phyloP scores from a whole-genome alignment of 2,329 filamentous ascomycete genomes.

The Aspergillus sp. region DNA sequence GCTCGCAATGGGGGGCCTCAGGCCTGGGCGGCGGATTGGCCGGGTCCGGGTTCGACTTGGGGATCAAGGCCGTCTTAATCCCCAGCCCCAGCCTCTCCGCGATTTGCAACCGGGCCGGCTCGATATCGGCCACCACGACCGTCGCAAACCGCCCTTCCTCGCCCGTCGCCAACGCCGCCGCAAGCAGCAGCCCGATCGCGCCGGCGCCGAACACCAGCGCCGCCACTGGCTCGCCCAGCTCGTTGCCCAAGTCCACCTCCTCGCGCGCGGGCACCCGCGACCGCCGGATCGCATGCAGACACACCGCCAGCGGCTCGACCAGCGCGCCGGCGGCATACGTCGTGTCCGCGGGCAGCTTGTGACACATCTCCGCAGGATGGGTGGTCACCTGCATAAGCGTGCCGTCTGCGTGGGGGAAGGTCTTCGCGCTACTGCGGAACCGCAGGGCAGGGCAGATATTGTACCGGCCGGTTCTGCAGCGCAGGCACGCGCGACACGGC shows the following conservation, averaged over 20 bases:
- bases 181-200: constrained; percentile 51
- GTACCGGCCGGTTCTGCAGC: constrained; percentile 49
- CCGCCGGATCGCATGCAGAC: constrained; percentile 49
- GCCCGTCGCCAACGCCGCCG: constrained; percentile 47
- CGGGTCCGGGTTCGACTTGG: constrained; percentile 18
- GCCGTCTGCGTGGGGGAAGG: constrained; percentile 54
- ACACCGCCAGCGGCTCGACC: constrained; percentile 52
- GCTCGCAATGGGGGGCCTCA: constrained; percentile 23
- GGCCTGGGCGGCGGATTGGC: constrained; percentile 20
- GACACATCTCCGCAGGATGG: constrained; percentile 52
- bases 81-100: constrained; percentile 34
- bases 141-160: constrained; percentile 38
- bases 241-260: constrained; percentile 30
- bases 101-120: constrained; percentile 47
- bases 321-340: constrained; percentile 49
- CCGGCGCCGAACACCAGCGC: constrained; percentile 54
- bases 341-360: constrained; percentile 46
- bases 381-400: constrained; percentile 55
- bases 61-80: constrained; percentile 30
- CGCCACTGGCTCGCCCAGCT: constrained; percentile 32
- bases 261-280: constrained; percentile 39
- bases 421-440: constrained; percentile 52
- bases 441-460: constrained; percentile 53
- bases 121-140: constrained; percentile 54
- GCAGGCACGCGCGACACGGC: constrained; percentile 59